A percentile compares a stretch with the other conserved stretches of the same genome.
Conservation (phyloP, 768 basidiomycete genomes). For the Lactarius akahatsu region DNA sequence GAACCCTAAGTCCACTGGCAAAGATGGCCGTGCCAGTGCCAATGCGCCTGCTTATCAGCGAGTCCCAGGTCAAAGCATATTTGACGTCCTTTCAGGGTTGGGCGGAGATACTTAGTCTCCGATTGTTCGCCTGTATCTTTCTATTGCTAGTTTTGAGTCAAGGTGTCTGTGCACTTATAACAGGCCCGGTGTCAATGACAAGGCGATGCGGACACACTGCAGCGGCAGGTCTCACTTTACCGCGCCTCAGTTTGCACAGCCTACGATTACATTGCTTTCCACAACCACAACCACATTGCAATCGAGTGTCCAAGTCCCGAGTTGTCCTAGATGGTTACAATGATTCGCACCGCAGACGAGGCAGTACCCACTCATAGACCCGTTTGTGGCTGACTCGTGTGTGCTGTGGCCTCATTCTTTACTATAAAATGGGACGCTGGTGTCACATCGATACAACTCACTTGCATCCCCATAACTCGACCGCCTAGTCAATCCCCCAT, state of each 20-base stretch:
- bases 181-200: neutral
- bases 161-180: neutral
- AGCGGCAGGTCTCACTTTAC: neutral
- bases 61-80: constrained; percentile 9
- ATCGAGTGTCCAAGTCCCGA: neutral
- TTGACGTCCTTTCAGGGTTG: constrained; percentile 20
- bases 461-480: neutral
- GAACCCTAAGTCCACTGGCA: constrained; percentile 35
- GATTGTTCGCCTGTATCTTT: too few species aligned
- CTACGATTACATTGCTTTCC: too few species aligned
- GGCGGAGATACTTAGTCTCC: constrained; percentile 5
- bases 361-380: neutral
- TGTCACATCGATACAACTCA: neutral
- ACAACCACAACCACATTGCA: neutral
- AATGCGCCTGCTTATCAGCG: neutral
- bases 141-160: neutral
- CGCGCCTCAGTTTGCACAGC: neutral
- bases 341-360: neutral
- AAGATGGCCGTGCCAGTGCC: constrained; percentile 33
- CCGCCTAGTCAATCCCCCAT: neutral
- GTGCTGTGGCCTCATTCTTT: neutral
- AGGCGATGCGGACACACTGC: too few species aligned
- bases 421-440: neutral
- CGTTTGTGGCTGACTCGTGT: neutral
- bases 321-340: neutral